Base-by-base conservation (phyloP, 2,329 filamentous ascomycete genomes). In the Cytospora mali region DNA sequence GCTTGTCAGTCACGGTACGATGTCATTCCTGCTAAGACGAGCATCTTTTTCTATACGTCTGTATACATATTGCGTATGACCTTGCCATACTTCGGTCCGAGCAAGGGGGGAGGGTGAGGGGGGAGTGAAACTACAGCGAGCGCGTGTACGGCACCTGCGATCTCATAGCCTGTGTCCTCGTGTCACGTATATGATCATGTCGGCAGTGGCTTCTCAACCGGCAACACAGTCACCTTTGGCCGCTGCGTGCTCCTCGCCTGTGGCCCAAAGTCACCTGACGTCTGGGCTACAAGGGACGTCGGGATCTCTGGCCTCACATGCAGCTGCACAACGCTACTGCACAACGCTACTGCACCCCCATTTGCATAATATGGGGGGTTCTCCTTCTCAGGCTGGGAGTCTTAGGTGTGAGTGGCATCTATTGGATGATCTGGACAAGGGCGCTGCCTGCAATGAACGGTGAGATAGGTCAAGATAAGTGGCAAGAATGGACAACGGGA, bases 71-170 rank as follows among this genome's bases (percentile, higher is more conserved):
- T 55, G 86, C 88, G 68, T 88, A 87, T 67, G 86, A 85, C 27
- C 78, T 85, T 4, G 84, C 83, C 4, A 86, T 88, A 39, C 86
- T 86, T 2, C 77, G 82, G 39, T 86, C 83, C 16, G 86, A n/a
- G n/a, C n/a, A n/a, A n/a, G n/a, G n/a, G n/a, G n/a, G n/a, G n/a
- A n/a, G n/a, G n/a, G n/a, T n/a, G n/a, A n/a, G 86, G 16, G 86
- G 86, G 23, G 85, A 88, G 66, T 88, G 88, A 77, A 86, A 87
- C 71, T 88, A 88, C 69, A 81, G 88, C 54, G 86, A 88, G 69
- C 78, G 82, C n/a, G 82, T 85, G 18, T 88, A 87, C 79, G 79
- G 2, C 80, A 77, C 25, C 86, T 86, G 0, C 81, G 79, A 86
- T 71, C 72, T 88, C 1, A 81, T 84, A 0, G 86, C 84, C 0